Percentiles rank a stretch among this genome's conserved stretches.
phyloP scores from a whole-genome alignment of 352 stramenopile genomes.

The Phytophthora brassicae region DNA sequence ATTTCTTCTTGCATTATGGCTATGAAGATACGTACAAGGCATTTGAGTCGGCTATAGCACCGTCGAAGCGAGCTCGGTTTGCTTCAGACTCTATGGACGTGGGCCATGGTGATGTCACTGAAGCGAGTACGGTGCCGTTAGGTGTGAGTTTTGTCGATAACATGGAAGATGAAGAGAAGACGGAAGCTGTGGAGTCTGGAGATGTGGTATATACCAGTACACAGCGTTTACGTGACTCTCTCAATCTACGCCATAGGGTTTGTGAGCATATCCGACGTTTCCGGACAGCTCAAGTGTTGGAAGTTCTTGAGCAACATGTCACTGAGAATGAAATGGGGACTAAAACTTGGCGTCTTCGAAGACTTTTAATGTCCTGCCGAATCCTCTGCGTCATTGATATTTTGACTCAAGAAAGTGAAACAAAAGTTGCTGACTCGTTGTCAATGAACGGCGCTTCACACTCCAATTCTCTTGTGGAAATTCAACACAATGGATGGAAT shows the following conservation, averaged over 20 bases:
- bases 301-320: conserved; percentile 22
- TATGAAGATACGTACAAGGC: conserved; percentile 39
- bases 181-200: neutral
- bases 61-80: conserved; percentile 7
- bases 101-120: conserved; percentile 1
- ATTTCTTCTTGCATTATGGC: conserved; percentile 47
- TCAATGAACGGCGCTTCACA: conserved; percentile 10
- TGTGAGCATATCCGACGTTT: conserved; percentile 39
- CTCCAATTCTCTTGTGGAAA: neutral
- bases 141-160: conserved; percentile 7
- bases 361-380: conserved; percentile 35
- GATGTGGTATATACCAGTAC: conserved; percentile 1
- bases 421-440: neutral
- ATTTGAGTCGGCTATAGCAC: conserved; percentile 18
- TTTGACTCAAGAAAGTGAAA: conserved; percentile 23
- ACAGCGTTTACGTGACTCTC: conserved; percentile 17
- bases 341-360: conserved; percentile 6
- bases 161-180: conserved; percentile 20
- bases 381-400: conserved; percentile 53
- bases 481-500: conserved; percentile 27
- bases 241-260: conserved; percentile 38
- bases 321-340: conserved; percentile 2
- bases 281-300: conserved; percentile 35
- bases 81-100: conserved; percentile 13
- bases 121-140: neutral